Conservation (phyloP, 441 rosid species). For the Erodium moschatum region DNA sequence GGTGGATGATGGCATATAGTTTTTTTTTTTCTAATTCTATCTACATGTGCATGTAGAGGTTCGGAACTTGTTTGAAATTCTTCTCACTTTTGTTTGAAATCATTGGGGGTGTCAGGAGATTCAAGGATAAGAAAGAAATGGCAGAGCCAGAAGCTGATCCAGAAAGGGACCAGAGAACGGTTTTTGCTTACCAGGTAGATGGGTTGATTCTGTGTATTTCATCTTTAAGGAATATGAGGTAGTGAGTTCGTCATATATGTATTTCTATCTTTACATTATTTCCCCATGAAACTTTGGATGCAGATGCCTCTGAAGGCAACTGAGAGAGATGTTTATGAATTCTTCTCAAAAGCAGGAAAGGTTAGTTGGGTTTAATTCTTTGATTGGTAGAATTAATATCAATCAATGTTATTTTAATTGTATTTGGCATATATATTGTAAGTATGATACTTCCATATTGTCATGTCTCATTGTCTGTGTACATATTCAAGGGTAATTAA, state of each 20-base stretch:
- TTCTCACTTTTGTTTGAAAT: not conserved
- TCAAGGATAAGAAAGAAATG: constrained; percentile 65
- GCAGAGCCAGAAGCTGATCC: constrained; percentile 86
- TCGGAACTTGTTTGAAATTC: not conserved
- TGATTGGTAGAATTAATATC: not conserved
- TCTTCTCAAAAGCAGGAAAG: constrained; percentile 91
- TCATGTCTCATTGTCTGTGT: not conserved
- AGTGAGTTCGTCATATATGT: not conserved
- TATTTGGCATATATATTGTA: not conserved
- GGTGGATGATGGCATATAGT: no score
- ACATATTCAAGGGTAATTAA: not conserved
- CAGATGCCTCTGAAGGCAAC: constrained; percentile 92
- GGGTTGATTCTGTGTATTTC: constrained; percentile 20
- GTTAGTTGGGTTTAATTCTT: constrained; percentile 31
- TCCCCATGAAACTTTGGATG: constrained; percentile 16
- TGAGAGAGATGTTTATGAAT: constrained; percentile 86
- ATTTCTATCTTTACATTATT: constrained; percentile 1
- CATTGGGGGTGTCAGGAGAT: constrained; percentile 40
- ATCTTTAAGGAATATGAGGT: constrained; percentile 1
- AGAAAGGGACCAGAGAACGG: constrained; percentile 92
- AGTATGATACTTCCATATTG: not conserved
- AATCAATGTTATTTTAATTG: not conserved
- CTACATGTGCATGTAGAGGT: not conserved
- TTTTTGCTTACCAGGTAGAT: constrained; percentile 85
- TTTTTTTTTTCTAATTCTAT: not conserved